Percentiles rank a stretch among this genome's conserved stretches.
These are phyloP conservation scores for Halophytophthora polymorphica DNA, from an alignment of 352 stramenopile species.

Conservation along the genomic window DNA sequence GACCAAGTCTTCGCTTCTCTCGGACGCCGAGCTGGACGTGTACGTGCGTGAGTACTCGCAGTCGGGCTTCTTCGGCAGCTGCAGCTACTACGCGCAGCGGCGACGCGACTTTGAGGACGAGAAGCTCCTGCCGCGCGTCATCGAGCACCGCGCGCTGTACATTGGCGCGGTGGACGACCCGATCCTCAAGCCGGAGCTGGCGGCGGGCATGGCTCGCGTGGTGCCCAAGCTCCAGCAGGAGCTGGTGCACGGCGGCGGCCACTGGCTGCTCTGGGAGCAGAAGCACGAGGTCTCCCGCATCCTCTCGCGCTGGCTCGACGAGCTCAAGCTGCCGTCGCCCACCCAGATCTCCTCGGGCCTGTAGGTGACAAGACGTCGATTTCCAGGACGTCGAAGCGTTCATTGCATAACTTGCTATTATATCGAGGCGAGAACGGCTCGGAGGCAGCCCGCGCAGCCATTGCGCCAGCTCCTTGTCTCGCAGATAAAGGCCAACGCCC, in stretches of 20 bases:
- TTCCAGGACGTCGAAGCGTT: too few relatives aligned
- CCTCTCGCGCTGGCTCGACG: conserved; percentile 28
- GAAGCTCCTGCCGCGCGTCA: conserved; percentile 25
- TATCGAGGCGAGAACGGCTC: too few relatives aligned
- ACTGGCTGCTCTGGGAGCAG: conserved; percentile 61
- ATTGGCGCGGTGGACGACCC: conserved; percentile 55
- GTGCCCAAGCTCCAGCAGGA: conserved; percentile 49
- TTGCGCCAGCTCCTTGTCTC: too few relatives aligned
- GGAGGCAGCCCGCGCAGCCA: too few relatives aligned
- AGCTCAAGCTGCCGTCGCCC: conserved; percentile 13
- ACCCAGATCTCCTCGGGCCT: too few relatives aligned
- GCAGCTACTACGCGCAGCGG: conserved; percentile 49
- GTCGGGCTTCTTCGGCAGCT: conserved; percentile 49
- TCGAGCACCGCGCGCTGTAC: conserved; percentile 51
- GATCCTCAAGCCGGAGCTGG: conserved; percentile 50
- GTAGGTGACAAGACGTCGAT: conserved; percentile 2
- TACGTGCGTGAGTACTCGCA: conserved; percentile 48
- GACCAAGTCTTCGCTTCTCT: too few relatives aligned
- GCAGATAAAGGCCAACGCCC: too few relatives aligned
- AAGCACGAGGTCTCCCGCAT: conserved; percentile 38
- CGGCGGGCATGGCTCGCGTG: conserved; percentile 39
- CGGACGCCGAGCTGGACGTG: conserved; percentile 45
- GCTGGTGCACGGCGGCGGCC: conserved; percentile 41
- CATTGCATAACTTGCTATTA: too few relatives aligned
- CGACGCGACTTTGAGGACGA: conserved; percentile 56